These are phyloP conservation scores for Solanum ossicruentum DNA, from an alignment of 257 asterid species.

Conservation along the genomic window DNA sequence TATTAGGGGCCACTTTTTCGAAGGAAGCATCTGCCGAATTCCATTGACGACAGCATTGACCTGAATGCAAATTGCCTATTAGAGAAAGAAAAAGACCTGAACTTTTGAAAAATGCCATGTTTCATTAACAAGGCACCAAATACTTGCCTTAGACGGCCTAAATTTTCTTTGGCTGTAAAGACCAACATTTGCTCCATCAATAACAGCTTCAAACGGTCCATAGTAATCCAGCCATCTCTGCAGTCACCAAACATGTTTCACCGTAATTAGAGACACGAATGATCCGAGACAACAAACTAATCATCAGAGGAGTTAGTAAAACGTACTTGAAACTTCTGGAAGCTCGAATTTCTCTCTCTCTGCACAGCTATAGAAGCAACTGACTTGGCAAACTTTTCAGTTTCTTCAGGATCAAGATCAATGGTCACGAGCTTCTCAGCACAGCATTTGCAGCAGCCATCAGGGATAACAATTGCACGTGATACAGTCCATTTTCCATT, in stretches of 20 bases:
- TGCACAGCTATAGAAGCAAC: slow-evolving; percentile 63
- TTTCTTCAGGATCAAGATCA: slow-evolving; percentile 76
- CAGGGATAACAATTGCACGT: slow-evolving; percentile 37
- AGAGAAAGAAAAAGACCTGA: neutral
- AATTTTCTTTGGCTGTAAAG: slow-evolving; percentile 60
- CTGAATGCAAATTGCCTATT: slow-evolving; percentile 13
- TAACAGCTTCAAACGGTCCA: slow-evolving; percentile 89
- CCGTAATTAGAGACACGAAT: slow-evolving; percentile 4
- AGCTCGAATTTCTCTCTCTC: slow-evolving; percentile 53
- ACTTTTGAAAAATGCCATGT: neutral
- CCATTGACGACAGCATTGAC: slow-evolving; percentile 70
- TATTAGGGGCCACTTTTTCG: slow-evolving; percentile 73
- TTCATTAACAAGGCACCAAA: neutral
- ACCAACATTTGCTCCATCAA: slow-evolving; percentile 84
- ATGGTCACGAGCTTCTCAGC: slow-evolving; percentile 55
- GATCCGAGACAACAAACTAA: neutral
- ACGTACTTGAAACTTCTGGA: slow-evolving; percentile 75
- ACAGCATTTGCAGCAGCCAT: slow-evolving; percentile 64
- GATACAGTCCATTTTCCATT: slow-evolving; percentile 55
- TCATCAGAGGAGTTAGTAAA: neutral
- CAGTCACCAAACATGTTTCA: slow-evolving; percentile 11
- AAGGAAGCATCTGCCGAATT: slow-evolving; percentile 72
- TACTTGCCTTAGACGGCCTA: slow-evolving; percentile 58
- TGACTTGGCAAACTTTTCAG: slow-evolving; percentile 59
- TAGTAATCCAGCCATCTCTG: slow-evolving; percentile 84